Evolutionary conservation across 2,329 filamentous ascomycete species (phyloP), one percentile per base, ranked within the genome.

Genomic region (Curvularia hawaiiensis): DNA sequence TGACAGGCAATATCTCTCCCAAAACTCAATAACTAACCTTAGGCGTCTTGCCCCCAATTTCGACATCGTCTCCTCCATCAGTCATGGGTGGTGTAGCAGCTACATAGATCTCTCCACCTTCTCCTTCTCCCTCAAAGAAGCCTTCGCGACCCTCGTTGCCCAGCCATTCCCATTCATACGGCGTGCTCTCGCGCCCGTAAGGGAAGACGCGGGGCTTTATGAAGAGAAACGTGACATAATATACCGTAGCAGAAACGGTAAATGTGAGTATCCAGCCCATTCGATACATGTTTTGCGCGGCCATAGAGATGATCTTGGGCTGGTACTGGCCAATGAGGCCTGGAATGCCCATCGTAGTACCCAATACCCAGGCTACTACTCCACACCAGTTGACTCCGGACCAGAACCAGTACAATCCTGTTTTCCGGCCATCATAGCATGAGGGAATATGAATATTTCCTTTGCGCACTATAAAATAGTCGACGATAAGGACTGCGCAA

Each of bases 381-480:
- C 75, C 75, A 9, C 68, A 65, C 56, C 69, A 63, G 51, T 78
- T 78, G 54, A 67, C 63, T 18, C 77, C 76, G 10, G 56, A 48
- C 45, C 52, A 60, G 56, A 75, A 75, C 61, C 64, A 72, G 55
- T 76, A 76, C 3, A 73, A 65, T 1, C 62, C 58, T 11, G 40
- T 63, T 26, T 63, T 63, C 24, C 44, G 59, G 16, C 62, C 58
- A n/a, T 59, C 35, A 53, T 78, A 80, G 10, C 78, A 70, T 1
- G 71, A 75, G 0, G 77, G 75, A 5, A 79, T 67, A 51, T 79
- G 75, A 10, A 79, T 58, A 43, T 80, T 80, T 6, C 78, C 76
- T 50, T 77, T 78, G 7, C 75, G 68, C 4, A 69, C 58, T 41
- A 77, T 39, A 62, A 79, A 80, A 59, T 80, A 57, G 33, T 57